Evolutionary conservation across 2,329 filamentous ascomycete genomes (phyloP).

Genomic region (Zasmidium cellare): DNA sequence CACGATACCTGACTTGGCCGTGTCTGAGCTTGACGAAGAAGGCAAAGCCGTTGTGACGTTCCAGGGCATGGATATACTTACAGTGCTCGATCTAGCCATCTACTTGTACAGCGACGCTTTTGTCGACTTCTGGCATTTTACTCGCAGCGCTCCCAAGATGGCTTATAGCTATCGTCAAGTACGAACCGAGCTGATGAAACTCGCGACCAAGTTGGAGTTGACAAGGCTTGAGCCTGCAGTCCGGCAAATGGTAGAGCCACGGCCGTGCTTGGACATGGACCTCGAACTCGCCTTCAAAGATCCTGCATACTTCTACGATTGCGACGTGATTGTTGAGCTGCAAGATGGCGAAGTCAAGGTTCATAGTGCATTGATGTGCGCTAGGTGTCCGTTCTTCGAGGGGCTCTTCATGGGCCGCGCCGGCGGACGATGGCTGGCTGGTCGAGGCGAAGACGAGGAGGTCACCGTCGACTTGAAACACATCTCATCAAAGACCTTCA

Average conservation of each 20-base stretch:
- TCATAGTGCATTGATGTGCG: slow-evolving; percentile 78
- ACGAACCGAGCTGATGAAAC: slow-evolving; percentile 80
- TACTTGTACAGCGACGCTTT: slow-evolving; percentile 79
- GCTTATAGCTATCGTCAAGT: slow-evolving; percentile 77
- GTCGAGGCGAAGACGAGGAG: slow-evolving; percentile 47
- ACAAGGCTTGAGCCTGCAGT: slow-evolving; percentile 72
- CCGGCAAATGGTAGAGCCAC: slow-evolving; percentile 68
- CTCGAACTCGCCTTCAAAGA: slow-evolving; percentile 70
- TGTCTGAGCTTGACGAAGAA: slow-evolving; percentile 53
- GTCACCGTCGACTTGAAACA: slow-evolving; percentile 81
- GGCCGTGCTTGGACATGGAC: slow-evolving; percentile 66
- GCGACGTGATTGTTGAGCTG: slow-evolving; percentile 77
- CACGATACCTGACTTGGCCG: slow-evolving; percentile 61
- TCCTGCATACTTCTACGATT: slow-evolving; percentile 70
- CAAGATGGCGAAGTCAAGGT: slow-evolving; percentile 69
- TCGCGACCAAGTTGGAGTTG: slow-evolving; percentile 72
- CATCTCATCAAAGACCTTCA: slow-evolving; percentile 70
- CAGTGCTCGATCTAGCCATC: slow-evolving; percentile 74
- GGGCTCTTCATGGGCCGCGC: slow-evolving; percentile 88
- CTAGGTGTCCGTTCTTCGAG: slow-evolving; percentile 88
- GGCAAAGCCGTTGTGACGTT: slow-evolving; percentile 64
- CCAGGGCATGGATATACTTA: slow-evolving; percentile 70
- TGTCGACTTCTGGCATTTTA: slow-evolving; percentile 84
- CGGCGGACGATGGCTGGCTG: slow-evolving; percentile 73
- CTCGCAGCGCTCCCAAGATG: slow-evolving; percentile 62